A percentile compares a stretch with the other conserved stretches of the same genome.
Evolutionary conservation across 768 basidiomycete genomes (phyloP).

Genomic region (Serendipita sp.): DNA sequence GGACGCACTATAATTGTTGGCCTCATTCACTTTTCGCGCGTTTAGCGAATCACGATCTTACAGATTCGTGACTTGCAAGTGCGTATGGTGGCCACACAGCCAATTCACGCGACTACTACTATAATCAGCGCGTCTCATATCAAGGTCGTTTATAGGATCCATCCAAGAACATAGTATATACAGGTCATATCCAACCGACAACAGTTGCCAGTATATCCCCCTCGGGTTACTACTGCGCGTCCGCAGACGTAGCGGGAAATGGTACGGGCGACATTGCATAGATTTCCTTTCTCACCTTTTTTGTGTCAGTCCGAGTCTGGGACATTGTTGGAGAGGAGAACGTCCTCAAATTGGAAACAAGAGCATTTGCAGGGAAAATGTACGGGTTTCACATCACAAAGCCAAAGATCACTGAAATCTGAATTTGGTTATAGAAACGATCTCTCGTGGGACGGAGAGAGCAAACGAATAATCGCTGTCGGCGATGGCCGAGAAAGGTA

Average conservation of each 20-base stretch:
- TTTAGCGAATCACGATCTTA: background rate
- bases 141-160: slow-evolving; percentile 40
- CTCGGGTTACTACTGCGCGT: slow-evolving; percentile 90
- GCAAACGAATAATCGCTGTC: slow-evolving; percentile 87
- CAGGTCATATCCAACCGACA: slow-evolving; percentile 67
- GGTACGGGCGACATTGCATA: slow-evolving; percentile 30
- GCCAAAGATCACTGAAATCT: background rate
- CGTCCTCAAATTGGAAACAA: slow-evolving; percentile 65
- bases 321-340: slow-evolving; percentile 80
- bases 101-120: background rate
- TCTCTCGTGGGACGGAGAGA: slow-evolving; percentile 92
- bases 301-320: slow-evolving; percentile 65
- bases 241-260: slow-evolving; percentile 66
- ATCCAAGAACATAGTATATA: slow-evolving; percentile 44
- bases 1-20: slow-evolving; percentile 75
- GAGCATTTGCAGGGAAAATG: slow-evolving; percentile 57
- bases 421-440: slow-evolving; percentile 47
- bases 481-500: slow-evolving; percentile 87
- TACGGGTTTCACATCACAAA: slow-evolving; percentile 22
- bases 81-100: background rate
- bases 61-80: slow-evolving; percentile 9
- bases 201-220: slow-evolving; percentile 87
- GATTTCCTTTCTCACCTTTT: background rate
- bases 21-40: slow-evolving; percentile 11
- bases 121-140: slow-evolving; percentile 6